Percentiles rank a stretch among this genome's conserved stretches.
Conservation (phyloP, 2,329 filamentous ascomycete genomes). For the Sphaerulina populicola region DNA sequence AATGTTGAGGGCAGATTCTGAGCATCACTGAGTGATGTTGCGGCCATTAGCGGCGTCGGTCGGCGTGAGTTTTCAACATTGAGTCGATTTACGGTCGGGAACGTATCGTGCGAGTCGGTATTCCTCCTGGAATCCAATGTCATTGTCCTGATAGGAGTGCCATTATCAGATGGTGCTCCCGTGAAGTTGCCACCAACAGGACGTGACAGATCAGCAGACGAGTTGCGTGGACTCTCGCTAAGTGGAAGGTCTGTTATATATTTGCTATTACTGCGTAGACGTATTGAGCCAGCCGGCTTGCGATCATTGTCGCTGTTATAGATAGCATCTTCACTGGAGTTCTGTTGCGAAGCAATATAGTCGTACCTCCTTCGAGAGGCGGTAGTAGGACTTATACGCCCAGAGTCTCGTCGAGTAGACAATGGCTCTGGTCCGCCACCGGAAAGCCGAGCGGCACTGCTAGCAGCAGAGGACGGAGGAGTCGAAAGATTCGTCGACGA, state of each 20-base stretch:
- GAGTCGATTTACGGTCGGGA: conserved; percentile 20
- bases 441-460: conserved; percentile 1
- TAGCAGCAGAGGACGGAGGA: conserved; percentile 27
- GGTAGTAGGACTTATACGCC: conserved; percentile 19
- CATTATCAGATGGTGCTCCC: conserved; percentile 9
- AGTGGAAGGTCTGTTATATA: conserved; percentile 12
- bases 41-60: conserved; percentile 24
- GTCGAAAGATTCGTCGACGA: conserved; percentile 38
- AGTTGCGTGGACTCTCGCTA: conserved; percentile 2
- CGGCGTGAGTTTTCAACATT: conserved; percentile 22
- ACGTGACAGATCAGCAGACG: conserved; percentile 8
- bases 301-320: conserved; percentile 22
- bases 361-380: conserved; percentile 19
- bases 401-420: conserved; percentile 24
- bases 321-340: conserved; percentile 22
- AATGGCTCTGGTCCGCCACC: conserved; percentile 14
- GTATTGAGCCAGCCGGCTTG: neutral
- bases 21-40: conserved; percentile 21
- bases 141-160: conserved; percentile 18
- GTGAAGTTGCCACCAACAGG: conserved; percentile 25
- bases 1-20: conserved; percentile 13
- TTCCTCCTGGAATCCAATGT: conserved; percentile 26
- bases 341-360: conserved; percentile 20
- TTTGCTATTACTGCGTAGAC: conserved; percentile 8
- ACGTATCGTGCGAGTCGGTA: conserved; percentile 24